Evolutionary conservation across 768 basidiomycete species (phyloP), one percentile per base, ranked within the genome.

Genomic region (Amylocystis lapponica): DNA sequence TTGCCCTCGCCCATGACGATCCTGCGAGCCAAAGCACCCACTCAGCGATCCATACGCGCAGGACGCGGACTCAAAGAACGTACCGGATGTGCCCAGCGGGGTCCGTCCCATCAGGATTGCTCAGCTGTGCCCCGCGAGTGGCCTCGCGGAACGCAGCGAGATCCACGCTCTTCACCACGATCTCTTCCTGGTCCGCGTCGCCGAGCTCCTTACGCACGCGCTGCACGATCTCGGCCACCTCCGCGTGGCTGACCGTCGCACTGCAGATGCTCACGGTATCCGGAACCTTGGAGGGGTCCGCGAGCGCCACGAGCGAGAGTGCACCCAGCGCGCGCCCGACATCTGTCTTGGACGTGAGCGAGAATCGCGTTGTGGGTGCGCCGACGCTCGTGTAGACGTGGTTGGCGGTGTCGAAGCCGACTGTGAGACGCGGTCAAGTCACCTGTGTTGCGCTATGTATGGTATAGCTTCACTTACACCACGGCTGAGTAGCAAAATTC

Each of bases 341-440:
- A 38, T 58, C 57, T 17, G 27, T 39, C 40, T 41, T 45, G 8
- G 55, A 21, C 10, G 55, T 57, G 25, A 36, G 25, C 3, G 55
- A 26, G 32, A 52, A 25, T 19, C 29, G 36, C 22, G 27, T 27
- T 26, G 29, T 43, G 9, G 46, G 39, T 14, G 55, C 31, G 22
- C 57, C 57, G 17, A 51, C 43, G 13, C 31, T 27, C 11, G 51
- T 55, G 48, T 50, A 57, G 5, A 31, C 34, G 36, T 50, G 45
- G 13, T 51, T 51, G 30, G 43, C 41, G 31, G 44, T 39, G 40
- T 59, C 55, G 40, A 59, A 43, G 22, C 57, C 55, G 33, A 45
- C 56, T 58, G 39, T 12, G 27, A n/a, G 21, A 4, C 20, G 7
- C 36, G 8, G 12, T 25, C 23, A n/a, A 20, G 25, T 32, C 22